These are phyloP conservation scores for Elaeis guineensis DNA, from an alignment of 176 grass and related monocot genomes.

Conservation along the genomic window DNA sequence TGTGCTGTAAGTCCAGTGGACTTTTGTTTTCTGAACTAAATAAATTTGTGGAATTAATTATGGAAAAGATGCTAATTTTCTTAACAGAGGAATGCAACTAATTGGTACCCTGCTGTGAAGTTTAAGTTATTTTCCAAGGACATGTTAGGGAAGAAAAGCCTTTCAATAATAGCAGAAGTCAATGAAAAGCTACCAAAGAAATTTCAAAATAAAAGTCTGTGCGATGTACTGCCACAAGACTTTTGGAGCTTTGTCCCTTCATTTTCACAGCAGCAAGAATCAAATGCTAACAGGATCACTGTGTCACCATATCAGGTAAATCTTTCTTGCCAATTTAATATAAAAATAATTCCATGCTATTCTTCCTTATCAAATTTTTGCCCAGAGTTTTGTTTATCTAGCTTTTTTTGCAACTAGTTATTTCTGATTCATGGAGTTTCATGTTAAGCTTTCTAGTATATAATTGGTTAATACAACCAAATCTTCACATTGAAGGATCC, in stretches of 20 bases:
- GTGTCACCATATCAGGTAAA: constrained; percentile 77
- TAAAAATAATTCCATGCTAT: no score
- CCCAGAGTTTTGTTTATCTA: no score
- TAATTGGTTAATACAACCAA: no score
- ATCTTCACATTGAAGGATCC: no score
- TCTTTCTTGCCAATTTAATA: no score
- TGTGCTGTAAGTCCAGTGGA: constrained; percentile 59
- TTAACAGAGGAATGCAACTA: constrained; percentile 43
- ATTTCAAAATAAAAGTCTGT: constrained; percentile 35
- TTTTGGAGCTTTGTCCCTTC: constrained; percentile 88
- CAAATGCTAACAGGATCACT: constrained; percentile 43
- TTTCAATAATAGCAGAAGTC: constrained; percentile 70
- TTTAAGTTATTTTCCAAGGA: constrained; percentile 42
- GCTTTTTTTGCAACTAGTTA: no score
- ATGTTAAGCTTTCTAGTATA: no score
- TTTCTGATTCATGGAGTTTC: no score
- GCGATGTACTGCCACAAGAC: constrained; percentile 58
- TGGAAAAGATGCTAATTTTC: constrained; percentile 21
- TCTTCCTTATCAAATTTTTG: no score
- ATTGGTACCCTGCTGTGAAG: constrained; percentile 52
- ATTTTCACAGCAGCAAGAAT: constrained; percentile 35
- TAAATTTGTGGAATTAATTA: constrained; percentile 15
- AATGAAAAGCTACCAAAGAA: constrained; percentile 51
- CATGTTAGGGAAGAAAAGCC: constrained; percentile 27
- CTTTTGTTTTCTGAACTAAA: constrained; percentile 15